Evolutionary conservation across 306 rosid species (phyloP).

Genomic region (barrel medic (Medicago truncatula)): MtrunA17r5.0-ANR NC_053046.1:2396001-2396500

Average conservation of each 20-base stretch:
- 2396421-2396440: constrained; percentile 99
- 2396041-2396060: constrained; percentile 35
- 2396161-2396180: constrained; percentile 24
- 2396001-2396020: constrained; percentile 16
- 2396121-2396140: constrained; percentile 80
- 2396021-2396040: constrained; percentile 3
- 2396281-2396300: constrained; percentile 58
- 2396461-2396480: constrained; percentile 26
- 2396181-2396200: constrained; percentile 38
- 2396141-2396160: constrained; percentile 21
- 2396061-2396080: constrained; percentile 73
- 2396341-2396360: constrained; percentile 91
- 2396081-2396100: constrained; percentile 89
- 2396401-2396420: constrained; percentile 76
- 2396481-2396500: background rate
- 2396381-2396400: constrained; percentile 80
- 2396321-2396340: constrained; percentile 89
- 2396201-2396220: constrained; percentile 64
- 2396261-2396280: constrained; percentile 81
- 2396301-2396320: constrained; percentile 77
- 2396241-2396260: constrained; percentile 52
- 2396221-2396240: constrained; percentile 67
- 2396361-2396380: constrained; percentile 85
- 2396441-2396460: constrained; percentile 38
- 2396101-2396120: constrained; percentile 93